Conservation (phyloP, 2,329 filamentous ascomycete species). For the Fusarium pseudoanthophilum region DNA sequence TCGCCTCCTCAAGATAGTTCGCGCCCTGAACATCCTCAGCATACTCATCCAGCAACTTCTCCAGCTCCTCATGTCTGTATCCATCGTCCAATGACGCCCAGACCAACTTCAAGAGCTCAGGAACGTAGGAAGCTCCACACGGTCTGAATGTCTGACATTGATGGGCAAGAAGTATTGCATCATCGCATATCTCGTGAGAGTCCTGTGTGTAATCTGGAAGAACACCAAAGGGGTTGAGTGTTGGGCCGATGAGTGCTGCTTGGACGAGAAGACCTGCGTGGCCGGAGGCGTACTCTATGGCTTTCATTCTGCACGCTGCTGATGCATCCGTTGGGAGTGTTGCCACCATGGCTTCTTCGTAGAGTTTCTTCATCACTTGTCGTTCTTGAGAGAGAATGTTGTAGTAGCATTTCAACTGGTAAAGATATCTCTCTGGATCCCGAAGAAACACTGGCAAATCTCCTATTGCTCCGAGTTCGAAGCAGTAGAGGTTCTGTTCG, state of each 20-base stretch:
- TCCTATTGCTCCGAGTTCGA: constrained; percentile 9
- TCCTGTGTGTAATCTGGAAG: background rate
- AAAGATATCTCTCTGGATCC: constrained; percentile 11
- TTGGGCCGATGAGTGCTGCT: constrained; percentile 1
- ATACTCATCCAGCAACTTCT: constrained; percentile 1
- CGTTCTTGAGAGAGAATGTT: constrained; percentile 11
- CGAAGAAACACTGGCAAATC: constrained; percentile 19
- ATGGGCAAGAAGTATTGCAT: background rate
- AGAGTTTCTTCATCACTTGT: background rate
- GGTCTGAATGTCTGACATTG: constrained; percentile 12
- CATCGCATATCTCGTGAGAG: constrained; percentile 4
- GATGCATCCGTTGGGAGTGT: background rate
- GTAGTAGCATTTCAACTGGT: constrained; percentile 26
- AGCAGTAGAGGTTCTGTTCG: constrained; percentile 5
- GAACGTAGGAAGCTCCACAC: constrained; percentile 13
- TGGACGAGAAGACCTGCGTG: constrained; percentile 16
- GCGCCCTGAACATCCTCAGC: constrained; percentile 14
- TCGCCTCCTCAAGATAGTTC: constrained; percentile 10
- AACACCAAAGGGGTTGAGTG: constrained; percentile 2
- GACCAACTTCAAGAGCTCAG: constrained; percentile 18
- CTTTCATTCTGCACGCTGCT: background rate
- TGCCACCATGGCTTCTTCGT: background rate
- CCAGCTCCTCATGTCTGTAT: constrained; percentile 20
- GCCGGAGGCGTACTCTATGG: constrained; percentile 1
- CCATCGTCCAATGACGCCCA: constrained; percentile 18